Base-by-base conservation (phyloP, 75 land plant genomes). In the Selaginella tamariscina region DNA sequence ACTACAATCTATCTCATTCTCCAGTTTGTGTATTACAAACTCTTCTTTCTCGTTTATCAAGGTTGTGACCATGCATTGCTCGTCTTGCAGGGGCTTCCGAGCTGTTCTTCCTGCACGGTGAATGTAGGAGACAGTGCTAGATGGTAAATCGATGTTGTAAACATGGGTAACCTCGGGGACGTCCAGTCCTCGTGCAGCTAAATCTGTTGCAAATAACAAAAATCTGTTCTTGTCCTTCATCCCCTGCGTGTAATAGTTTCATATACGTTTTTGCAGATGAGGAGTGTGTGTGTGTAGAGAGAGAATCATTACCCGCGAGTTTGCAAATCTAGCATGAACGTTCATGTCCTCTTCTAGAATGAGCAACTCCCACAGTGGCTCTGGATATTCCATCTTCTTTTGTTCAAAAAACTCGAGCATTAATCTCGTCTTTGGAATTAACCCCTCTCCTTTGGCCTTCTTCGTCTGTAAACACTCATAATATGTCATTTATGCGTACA, bases 41-140 rank as follows among this genome's bases (percentile, higher is more conserved):
- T 78, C 79, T 80, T 93, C 98, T 68, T 83, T 80, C 24, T 73
- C 23, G 15, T 76, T 75, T 64, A 89, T 75, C 59, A 93, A 70
- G 55, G 66, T 89, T 21, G 91, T 93, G 30, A 93, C 86, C 2
- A 67, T 72, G 60, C 86, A 80, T 56, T 63, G 68, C 20, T 80
- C 72, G 23, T 82, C 77, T 21, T 86, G 79, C 56, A 93, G 84
- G 30, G 95, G 98, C 32, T 79, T 79, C 56, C 98, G 80, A 27
- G 79, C 86, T 30, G 98, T 89, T 64, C 98, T 67, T 20, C 98
- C 98, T 62, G 96, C 98, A 29, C 98, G 82, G 68, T 93, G 98
- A 26, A 93, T 75, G 77, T 93, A 93, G 49, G 84, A 81, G 1
- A 80, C 71, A 15, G 87, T 87, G 69, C 77, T 73, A 68, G 74